Base-by-base conservation (phyloP, 129 eudicot species). In the Logfia minima region DNA sequence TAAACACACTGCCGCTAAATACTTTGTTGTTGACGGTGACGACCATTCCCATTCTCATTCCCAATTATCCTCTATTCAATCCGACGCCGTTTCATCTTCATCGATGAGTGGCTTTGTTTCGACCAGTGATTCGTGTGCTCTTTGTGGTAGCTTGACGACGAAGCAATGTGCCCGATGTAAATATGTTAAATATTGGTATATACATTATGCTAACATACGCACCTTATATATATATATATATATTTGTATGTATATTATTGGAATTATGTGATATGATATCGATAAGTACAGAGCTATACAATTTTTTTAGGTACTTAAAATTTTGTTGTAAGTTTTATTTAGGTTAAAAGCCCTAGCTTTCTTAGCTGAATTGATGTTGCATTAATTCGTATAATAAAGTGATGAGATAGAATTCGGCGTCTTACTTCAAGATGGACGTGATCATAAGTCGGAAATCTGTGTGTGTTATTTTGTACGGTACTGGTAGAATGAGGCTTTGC, bases 161-260 rank as follows among this genome's bases (percentile, higher is more conserved):
- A 90, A 88, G 72, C 82, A 81, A 0, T 92, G 98, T 75, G 62
- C 98, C 24, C 79, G 86, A 29, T 92, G 98, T 81, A 92, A 92
- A 83, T 69, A 66, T 56, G 92, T 82, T 68, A 84, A 81, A 77
- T 92, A 92, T 69, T 92, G 98, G 98, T 92, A 85, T 10, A 72
- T 58, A 72, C 41, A n/a, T 14, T 17, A 8, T 21, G 8, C 34
- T 58, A 29, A 10, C 17, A 5, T 68, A 48, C n/a, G 6, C 18
- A 48, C 55, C 55, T 13, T 48, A 48, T 48, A 48, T 3, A 11
- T 45, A 13, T 48, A 48, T 3, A 11, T 45, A 13, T 45, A 13
- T 45, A 3, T 48, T 0, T 11, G 2, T 48, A 3, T 48, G 6
- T 48, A 48, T 48, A 48, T 48, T 14, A 48, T 48, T 48, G n/a